Evolutionary conservation across 2,329 filamentous ascomycete genomes (phyloP).

Genomic region (Aureobasidium leucospermi): DNA sequence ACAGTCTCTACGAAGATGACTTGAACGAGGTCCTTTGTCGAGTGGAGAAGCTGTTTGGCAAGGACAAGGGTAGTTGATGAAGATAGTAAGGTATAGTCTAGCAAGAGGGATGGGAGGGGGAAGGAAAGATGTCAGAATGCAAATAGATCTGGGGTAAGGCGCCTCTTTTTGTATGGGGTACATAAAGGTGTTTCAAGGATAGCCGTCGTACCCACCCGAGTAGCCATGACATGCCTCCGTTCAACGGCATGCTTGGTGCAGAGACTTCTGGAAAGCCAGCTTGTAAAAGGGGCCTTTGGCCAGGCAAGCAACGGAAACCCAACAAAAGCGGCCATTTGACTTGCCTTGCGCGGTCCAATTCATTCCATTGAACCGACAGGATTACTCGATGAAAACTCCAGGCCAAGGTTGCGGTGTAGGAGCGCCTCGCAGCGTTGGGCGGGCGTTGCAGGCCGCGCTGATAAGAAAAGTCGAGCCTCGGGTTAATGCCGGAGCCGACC

Average conservation of each 20-base stretch:
- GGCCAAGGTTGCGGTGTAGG: conserved; percentile 1
- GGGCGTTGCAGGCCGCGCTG: conserved; percentile 5
- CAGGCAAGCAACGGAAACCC: background rate
- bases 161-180: conserved; percentile 12
- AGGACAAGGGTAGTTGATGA: background rate
- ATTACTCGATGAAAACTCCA: conserved; percentile 15
- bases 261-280: background rate
- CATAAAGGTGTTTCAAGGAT: conserved; percentile 2
- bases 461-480: conserved; percentile 3
- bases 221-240: background rate
- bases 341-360: background rate
- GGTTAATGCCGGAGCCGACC: conserved; percentile 7
- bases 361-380: background rate
- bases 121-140: background rate
- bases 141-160: conserved; percentile 9
- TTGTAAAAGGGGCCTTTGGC: background rate
- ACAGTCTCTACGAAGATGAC: too few species aligned
- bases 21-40: too few species aligned
- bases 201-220: background rate
- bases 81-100: background rate
- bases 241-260: background rate
- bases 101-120: background rate
- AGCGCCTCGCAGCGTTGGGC: conserved; percentile 5
- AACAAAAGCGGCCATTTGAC: background rate
- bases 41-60: too few species aligned